Conservation (phyloP, 331 rosid genomes). For the Quercus tomentella region DNA sequence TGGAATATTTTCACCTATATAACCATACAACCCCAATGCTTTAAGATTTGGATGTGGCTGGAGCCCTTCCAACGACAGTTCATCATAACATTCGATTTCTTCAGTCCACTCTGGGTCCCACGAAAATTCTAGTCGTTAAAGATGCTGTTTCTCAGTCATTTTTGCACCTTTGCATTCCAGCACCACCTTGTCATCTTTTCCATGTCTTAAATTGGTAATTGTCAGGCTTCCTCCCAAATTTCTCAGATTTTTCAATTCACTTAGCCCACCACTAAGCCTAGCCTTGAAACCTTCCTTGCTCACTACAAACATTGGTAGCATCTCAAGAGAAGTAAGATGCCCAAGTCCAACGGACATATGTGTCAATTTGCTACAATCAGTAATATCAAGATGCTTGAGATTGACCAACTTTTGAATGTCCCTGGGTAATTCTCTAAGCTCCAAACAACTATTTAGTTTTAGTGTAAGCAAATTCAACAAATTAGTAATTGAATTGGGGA, state of each 20-base stretch:
- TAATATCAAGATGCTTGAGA: too few species aligned
- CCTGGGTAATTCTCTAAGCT: too few species aligned
- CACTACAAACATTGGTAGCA: conserved; percentile 5
- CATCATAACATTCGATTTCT: background rate
- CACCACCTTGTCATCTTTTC: background rate
- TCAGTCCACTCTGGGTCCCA: background rate
- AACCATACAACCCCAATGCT: conserved; percentile 1
- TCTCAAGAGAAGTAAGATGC: too few species aligned
- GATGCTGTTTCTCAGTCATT: background rate
- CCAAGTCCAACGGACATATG: too few species aligned
- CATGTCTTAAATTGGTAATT: conserved; percentile 3
- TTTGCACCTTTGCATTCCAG: background rate
- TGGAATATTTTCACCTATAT: background rate
- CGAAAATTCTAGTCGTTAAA: conserved; percentile 3
- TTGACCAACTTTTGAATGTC: too few species aligned
- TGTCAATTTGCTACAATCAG: too few species aligned
- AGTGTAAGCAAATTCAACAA: too few species aligned
- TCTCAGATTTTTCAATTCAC: background rate
- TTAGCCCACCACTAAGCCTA: background rate
- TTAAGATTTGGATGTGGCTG: background rate
- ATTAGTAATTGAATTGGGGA: too few species aligned
- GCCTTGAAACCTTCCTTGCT: background rate
- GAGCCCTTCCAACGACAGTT: background rate
- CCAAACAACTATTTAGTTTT: too few species aligned
- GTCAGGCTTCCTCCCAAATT: background rate